Percentiles rank a stretch among this genome's conserved stretches.
These are phyloP conservation scores for Jamesozyma piceae DNA, from an alignment of 805 yeast genomes.

Conservation along the genomic window DNA sequence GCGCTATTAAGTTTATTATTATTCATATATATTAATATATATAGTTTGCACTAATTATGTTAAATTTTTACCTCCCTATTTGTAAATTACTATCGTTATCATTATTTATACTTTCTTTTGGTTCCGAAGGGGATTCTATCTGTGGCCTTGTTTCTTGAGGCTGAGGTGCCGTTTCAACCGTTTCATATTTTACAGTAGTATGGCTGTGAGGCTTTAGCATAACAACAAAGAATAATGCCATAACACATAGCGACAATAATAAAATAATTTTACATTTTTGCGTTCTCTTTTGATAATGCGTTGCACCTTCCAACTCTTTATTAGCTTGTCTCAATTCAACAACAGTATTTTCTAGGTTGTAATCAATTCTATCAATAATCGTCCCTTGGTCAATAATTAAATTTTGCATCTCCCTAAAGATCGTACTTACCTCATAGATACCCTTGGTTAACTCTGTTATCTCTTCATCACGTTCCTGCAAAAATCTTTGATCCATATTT, in stretches of 20 bases:
- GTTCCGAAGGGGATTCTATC: background rate
- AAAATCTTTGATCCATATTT: constrained; percentile 16
- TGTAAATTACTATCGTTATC: background rate
- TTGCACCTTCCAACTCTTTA: constrained; percentile 66
- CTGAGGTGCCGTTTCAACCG: background rate
- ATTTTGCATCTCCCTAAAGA: constrained; percentile 85
- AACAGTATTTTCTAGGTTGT: constrained; percentile 74
- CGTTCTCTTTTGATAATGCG: constrained; percentile 74
- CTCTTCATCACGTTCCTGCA: constrained; percentile 70
- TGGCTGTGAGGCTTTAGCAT: constrained; percentile 48
- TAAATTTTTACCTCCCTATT: no score
- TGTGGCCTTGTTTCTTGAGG: background rate
- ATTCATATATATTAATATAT: no score
- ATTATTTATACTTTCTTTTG: background rate
- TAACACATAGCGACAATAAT: constrained; percentile 58
- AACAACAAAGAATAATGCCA: constrained; percentile 61
- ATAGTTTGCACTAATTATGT: no score
- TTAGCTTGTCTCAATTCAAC: constrained; percentile 69
- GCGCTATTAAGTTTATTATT: no score
- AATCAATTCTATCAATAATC: constrained; percentile 84
- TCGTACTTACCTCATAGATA: constrained; percentile 83
- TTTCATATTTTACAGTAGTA: constrained; percentile 4
- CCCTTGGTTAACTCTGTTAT: constrained; percentile 89
- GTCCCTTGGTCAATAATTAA: constrained; percentile 95
- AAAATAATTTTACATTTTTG: constrained; percentile 85